Percentiles rank a stretch among this genome's conserved stretches.
Evolutionary conservation across 1,284 basidiomycete species (phyloP).

Genomic region (Sparassis latifolia): DNA sequence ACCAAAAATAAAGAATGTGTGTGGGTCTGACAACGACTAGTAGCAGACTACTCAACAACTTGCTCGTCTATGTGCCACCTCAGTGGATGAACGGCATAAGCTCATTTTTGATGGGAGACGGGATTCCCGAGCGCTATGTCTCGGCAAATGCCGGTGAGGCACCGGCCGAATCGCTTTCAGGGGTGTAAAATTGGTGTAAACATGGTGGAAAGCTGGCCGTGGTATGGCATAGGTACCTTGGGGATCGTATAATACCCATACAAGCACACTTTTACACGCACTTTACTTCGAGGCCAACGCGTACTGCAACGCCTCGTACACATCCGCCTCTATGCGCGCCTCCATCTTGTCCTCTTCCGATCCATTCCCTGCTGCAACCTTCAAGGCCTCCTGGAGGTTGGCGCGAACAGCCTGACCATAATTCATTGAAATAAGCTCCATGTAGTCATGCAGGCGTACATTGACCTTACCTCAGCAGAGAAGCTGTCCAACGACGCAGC

Average conservation of each 20-base stretch:
- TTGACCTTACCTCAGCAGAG: constrained; percentile 66
- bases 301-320: constrained; percentile 92
- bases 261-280: neutral
- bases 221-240: neutral
- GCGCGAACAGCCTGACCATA: constrained; percentile 73
- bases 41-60: no score
- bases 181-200: no score
- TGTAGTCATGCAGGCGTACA: neutral
- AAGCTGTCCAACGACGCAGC: constrained; percentile 91
- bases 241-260: neutral
- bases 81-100: no score
- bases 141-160: no score
- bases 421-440: neutral
- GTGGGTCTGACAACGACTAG: no score
- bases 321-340: constrained; percentile 92
- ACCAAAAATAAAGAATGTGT: neutral
- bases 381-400: constrained; percentile 87
- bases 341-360: constrained; percentile 93
- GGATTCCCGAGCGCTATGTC: no score
- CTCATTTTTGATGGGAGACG: no score
- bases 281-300: constrained; percentile 42
- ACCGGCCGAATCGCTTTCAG: no score
- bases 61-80: no score
- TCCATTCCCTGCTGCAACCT: constrained; percentile 75
- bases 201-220: no score